A percentile compares a stretch with the other conserved stretches of the same genome.
phyloP scores from a whole-genome alignment of 108 stramenopile genomes.

The Cyclotella baltica region DNA sequence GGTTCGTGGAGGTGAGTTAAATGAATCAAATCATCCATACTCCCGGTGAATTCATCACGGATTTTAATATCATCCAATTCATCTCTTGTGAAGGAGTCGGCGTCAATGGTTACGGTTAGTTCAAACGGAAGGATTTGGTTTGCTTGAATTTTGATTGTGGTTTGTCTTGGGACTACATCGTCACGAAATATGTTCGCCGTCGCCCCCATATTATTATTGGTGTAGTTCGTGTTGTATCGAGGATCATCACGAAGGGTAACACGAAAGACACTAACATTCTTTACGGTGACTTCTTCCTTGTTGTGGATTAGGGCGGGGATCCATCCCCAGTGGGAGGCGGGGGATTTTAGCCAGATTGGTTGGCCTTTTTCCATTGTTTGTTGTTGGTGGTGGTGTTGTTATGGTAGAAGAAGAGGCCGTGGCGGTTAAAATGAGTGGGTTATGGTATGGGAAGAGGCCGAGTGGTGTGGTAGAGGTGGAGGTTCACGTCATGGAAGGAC shows the following conservation, averaged over 20 bases:
- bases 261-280: constrained; percentile 25
- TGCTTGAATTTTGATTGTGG: constrained; percentile 18
- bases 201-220: not conserved
- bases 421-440: too few species aligned
- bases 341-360: constrained; percentile 84
- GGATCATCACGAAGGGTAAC: constrained; percentile 60
- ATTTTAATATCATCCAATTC: constrained; percentile 86
- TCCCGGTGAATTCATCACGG: constrained; percentile 60
- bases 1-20: constrained; percentile 87
- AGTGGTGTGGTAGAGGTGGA: too few species aligned
- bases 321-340: constrained; percentile 89
- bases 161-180: constrained; percentile 23
- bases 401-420: not conserved
- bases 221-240: constrained; percentile 31
- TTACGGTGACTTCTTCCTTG: constrained; percentile 65
- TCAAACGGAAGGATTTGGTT: constrained; percentile 71
- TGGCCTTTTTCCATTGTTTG: constrained; percentile 84
- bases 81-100: constrained; percentile 75
- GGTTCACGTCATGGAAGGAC: too few species aligned
- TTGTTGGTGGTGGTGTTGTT: not conserved
- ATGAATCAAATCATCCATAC: constrained; percentile 76
- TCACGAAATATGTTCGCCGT: constrained; percentile 17
- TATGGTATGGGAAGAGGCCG: too few species aligned
- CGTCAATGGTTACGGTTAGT: constrained; percentile 68
- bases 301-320: constrained; percentile 82